Evolutionary conservation across 176 grass and related monocot species (phyloP).

Genomic region (Hyparrhenia diplandra): DNA sequence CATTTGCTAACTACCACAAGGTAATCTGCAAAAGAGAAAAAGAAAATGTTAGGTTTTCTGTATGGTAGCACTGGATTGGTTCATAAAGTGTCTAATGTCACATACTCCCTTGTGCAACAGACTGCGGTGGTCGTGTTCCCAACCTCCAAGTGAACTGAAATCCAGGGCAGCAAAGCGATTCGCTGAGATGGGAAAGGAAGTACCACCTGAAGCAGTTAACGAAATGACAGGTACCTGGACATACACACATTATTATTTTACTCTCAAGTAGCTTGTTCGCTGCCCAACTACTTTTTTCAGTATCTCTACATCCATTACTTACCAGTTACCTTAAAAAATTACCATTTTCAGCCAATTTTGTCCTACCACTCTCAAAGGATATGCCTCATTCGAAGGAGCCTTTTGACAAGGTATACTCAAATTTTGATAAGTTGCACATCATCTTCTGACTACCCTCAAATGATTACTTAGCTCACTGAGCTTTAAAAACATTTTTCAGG

Average conservation of each 20-base stretch:
- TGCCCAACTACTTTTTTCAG: background rate
- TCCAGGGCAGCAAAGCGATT: slow-evolving; percentile 33
- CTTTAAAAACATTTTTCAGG: slow-evolving; percentile 34
- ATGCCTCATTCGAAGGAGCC: slow-evolving; percentile 53
- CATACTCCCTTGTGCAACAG: slow-evolving; percentile 26
- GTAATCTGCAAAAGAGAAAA: slow-evolving; percentile 20
- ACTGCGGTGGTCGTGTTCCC: slow-evolving; percentile 59
- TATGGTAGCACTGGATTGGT: background rate
- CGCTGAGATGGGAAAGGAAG: slow-evolving; percentile 65
- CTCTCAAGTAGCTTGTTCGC: background rate
- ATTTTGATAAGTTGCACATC: background rate
- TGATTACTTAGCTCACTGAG: slow-evolving; percentile 1
- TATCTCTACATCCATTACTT: slow-evolving; percentile 1
- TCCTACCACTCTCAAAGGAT: slow-evolving; percentile 50
- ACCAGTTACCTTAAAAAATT: background rate
- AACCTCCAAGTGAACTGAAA: slow-evolving; percentile 44
- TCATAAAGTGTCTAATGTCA: background rate
- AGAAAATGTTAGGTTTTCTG: background rate
- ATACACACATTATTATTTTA: background rate
- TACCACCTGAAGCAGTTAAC: slow-evolving; percentile 60
- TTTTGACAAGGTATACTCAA: slow-evolving; percentile 55
- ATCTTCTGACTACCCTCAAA: background rate
- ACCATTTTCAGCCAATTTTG: slow-evolving; percentile 53
- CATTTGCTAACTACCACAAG: slow-evolving; percentile 54
- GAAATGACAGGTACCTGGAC: slow-evolving; percentile 57